Percentiles rank a stretch among this genome's conserved stretches.
These are phyloP conservation scores for Aspergillus cristatus DNA, from an alignment of 495 filamentous ascomycete species.

Conservation along the genomic window DNA sequence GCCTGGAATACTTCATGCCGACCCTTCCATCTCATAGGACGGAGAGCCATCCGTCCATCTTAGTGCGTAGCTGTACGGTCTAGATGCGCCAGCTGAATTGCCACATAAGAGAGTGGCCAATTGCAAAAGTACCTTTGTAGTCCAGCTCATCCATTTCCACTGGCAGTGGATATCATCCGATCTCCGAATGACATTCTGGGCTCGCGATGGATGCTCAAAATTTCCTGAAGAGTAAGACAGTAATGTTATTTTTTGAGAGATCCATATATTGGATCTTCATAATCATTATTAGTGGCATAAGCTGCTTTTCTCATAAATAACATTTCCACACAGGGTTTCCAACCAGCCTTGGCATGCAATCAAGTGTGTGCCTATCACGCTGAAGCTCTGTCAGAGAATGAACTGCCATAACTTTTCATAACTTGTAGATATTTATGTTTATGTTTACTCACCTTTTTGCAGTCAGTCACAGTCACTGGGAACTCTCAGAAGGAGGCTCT, in stretches of 20 bases:
- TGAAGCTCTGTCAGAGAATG: slow-evolving; percentile 21
- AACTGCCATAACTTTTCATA: too few species aligned
- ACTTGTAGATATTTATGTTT: too few species aligned
- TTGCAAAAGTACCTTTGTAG: slow-evolving; percentile 28
- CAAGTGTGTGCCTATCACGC: slow-evolving; percentile 31
- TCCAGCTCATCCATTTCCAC: slow-evolving; percentile 7
- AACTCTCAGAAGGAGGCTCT: too few species aligned
- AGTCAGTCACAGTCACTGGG: slow-evolving; percentile 20
- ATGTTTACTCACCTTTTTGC: too few species aligned
- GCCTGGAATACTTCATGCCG: slow-evolving; percentile 34
- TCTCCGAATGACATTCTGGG: too few species aligned
- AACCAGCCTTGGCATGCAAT: slow-evolving; percentile 15
- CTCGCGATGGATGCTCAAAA: too few species aligned
- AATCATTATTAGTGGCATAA: slow-evolving; percentile 36
- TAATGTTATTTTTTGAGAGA: slow-evolving; percentile 17
- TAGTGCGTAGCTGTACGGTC: slow-evolving; percentile 31
- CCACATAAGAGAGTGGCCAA: slow-evolving; percentile 22
- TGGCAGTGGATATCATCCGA: not conserved
- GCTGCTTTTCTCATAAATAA: slow-evolving; percentile 23
- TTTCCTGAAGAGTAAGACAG: not conserved
- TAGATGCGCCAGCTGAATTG: slow-evolving; percentile 2
- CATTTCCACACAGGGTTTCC: slow-evolving; percentile 20
- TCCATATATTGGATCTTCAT: slow-evolving; percentile 24
- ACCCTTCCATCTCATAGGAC: slow-evolving; percentile 37
- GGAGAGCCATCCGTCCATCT: slow-evolving; percentile 54